phyloP scores from a whole-genome alignment of 2,329 filamentous ascomycete species.

The Drechslerella dactyloides region DNA sequence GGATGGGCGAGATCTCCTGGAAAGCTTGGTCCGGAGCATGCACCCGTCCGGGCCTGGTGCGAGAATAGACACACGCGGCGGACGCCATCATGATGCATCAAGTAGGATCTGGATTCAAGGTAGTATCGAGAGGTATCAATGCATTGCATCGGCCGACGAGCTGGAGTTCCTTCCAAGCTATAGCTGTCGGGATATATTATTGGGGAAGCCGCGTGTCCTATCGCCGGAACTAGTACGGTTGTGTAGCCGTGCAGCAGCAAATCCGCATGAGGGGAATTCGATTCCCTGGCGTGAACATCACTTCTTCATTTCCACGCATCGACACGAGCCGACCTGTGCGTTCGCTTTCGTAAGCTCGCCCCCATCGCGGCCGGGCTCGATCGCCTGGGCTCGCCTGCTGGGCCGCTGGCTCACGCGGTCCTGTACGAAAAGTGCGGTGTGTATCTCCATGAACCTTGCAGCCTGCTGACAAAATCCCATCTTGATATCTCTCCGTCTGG shows the following conservation, averaged over 20 bases:
- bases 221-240: constrained; percentile 40
- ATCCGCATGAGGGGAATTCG: constrained; percentile 16
- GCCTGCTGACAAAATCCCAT: neutral
- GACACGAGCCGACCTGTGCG: constrained; percentile 12
- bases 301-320: constrained; percentile 11
- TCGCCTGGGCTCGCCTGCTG: constrained; percentile 47
- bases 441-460: neutral
- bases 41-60: too few species aligned
- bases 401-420: constrained; percentile 1
- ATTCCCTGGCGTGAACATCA: constrained; percentile 8
- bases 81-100: too few species aligned
- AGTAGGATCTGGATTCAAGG: too few species aligned
- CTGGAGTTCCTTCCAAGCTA: too few species aligned
- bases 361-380: constrained; percentile 11
- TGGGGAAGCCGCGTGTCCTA: constrained; percentile 44
- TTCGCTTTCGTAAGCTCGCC: constrained; percentile 36
- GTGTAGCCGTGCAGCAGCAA: constrained; percentile 33
- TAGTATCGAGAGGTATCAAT: too few species aligned
- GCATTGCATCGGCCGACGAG: too few species aligned
- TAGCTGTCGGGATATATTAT: neutral
- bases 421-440: too few species aligned
- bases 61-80: too few species aligned
- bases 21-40: too few species aligned
- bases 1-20: too few species aligned
- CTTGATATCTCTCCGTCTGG: neutral